A percentile compares a stretch with the other conserved stretches of the same genome.
Evolutionary conservation across 768 basidiomycete genomes (phyloP).

Genomic region (Hortiboletus campestris): DNA sequence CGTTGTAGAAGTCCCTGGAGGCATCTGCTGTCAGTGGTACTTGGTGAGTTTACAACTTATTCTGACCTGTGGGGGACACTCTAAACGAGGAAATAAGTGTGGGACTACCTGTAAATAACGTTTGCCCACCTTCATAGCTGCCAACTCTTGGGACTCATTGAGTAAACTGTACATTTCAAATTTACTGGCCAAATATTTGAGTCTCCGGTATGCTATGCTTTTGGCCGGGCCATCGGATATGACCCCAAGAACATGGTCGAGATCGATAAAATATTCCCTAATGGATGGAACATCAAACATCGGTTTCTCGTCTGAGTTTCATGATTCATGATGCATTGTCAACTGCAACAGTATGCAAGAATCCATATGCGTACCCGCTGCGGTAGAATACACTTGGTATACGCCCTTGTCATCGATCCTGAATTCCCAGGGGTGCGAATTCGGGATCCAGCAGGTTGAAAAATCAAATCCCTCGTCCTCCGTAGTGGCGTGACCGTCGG

Average conservation of each 20-base stretch:
- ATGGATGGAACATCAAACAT: slow-evolving; percentile 79
- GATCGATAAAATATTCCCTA: slow-evolving; percentile 93
- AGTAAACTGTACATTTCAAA: slow-evolving; percentile 90
- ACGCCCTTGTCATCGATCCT: slow-evolving; percentile 86
- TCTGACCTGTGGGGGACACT: slow-evolving; percentile 34
- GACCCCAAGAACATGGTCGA: slow-evolving; percentile 87
- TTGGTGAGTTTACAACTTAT: not conserved
- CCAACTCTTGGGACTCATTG: slow-evolving; percentile 91
- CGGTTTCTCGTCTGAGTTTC: slow-evolving; percentile 46
- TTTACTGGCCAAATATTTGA: slow-evolving; percentile 91
- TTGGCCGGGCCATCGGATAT: slow-evolving; percentile 96
- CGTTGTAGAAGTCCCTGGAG: slow-evolving; percentile 94
- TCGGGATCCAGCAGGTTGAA: slow-evolving; percentile 73
- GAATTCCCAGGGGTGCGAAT: slow-evolving; percentile 58
- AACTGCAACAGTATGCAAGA: not conserved
- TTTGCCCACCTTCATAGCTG: slow-evolving; percentile 87
- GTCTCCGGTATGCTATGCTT: slow-evolving; percentile 87
- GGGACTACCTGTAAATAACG: not conserved
- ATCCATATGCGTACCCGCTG: slow-evolving; percentile 4
- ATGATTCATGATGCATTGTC: slow-evolving; percentile 8
- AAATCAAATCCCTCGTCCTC: slow-evolving; percentile 60
- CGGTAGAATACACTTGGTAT: slow-evolving; percentile 71
- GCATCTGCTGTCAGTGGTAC: slow-evolving; percentile 1
- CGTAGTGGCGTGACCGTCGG: slow-evolving; percentile 31
- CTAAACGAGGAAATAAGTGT: slow-evolving; percentile 14